Evolutionary conservation across 164 flowering plant species (phyloP).

Genomic region (Macadamia tetraphylla): DNA sequence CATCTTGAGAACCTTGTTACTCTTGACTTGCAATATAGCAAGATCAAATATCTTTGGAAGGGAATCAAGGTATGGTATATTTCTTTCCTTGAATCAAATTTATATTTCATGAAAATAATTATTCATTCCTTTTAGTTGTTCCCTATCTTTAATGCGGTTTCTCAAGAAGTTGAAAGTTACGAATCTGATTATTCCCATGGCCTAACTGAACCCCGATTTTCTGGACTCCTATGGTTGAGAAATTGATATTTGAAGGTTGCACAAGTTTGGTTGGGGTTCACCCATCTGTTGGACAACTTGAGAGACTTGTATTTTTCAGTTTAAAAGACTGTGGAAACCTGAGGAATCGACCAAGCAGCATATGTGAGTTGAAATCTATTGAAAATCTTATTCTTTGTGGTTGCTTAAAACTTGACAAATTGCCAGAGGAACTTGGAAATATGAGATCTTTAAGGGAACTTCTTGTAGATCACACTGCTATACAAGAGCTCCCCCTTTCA

Average conservation of each 20-base stretch:
- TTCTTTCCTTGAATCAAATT: neutral
- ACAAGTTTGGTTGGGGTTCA: conserved; percentile 10
- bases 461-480: neutral
- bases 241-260: conserved; percentile 11
- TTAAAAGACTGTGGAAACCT: conserved; percentile 3
- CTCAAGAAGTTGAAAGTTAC: neutral
- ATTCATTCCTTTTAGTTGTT: neutral
- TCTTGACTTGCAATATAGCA: conserved; percentile 13
- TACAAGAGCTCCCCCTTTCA: neutral
- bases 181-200: neutral
- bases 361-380: conserved; percentile 8
- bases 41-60: conserved; percentile 5
- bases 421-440: conserved; percentile 8
- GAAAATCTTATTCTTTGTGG: conserved; percentile 7
- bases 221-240: neutral
- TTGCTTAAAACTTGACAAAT: conserved; percentile 8
- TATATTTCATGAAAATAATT: neutral
- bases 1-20: conserved; percentile 8
- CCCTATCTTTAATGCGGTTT: neutral
- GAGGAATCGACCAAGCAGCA: conserved; percentile 1
- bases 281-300: conserved; percentile 5
- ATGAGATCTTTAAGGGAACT: conserved; percentile 7
- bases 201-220: neutral
- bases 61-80: conserved; percentile 3
- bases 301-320: neutral